Conservation (phyloP, 495 filamentous ascomycete genomes). For the Hypoxylon intermedium region DNA sequence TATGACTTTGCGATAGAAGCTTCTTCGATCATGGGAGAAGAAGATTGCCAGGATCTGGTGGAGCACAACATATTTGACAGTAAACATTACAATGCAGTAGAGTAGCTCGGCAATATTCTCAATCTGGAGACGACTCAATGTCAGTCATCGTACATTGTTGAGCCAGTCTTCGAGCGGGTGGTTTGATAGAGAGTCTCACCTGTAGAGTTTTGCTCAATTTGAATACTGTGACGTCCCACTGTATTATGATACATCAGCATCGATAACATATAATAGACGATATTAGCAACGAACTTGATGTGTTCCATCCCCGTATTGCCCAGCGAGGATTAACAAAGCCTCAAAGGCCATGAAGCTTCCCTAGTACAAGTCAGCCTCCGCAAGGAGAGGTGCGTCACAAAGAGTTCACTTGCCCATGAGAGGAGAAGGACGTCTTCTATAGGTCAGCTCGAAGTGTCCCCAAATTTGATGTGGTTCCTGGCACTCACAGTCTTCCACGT, state of each 20-base stretch:
- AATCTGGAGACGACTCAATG: not conserved
- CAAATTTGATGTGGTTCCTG: not conserved
- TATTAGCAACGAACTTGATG: not conserved
- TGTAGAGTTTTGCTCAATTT: not conserved
- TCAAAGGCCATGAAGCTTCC: not conserved
- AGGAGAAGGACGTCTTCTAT: constrained; percentile 3
- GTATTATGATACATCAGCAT: not conserved
- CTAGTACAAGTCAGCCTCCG: not conserved
- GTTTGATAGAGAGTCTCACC: constrained; percentile 2
- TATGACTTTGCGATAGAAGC: not conserved
- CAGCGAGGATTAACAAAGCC: not conserved
- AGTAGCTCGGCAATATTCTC: constrained; percentile 6
- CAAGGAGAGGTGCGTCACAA: not conserved
- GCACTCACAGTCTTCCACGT: constrained; percentile 5
- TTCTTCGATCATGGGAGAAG: not conserved
- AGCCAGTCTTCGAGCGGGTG: not conserved
- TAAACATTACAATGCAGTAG: constrained; percentile 5
- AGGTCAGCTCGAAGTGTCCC: not conserved
- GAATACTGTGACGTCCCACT: not conserved
- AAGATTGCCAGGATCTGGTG: constrained; percentile 18
- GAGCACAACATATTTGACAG: constrained; percentile 13
- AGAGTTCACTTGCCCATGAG: not conserved
- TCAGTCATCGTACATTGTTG: not conserved
- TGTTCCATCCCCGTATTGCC: not conserved
- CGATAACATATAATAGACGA: not conserved